These are phyloP conservation scores for Ophiosphaerella korrae DNA, from an alignment of 2,329 filamentous ascomycete genomes.

Conservation along the genomic window DNA sequence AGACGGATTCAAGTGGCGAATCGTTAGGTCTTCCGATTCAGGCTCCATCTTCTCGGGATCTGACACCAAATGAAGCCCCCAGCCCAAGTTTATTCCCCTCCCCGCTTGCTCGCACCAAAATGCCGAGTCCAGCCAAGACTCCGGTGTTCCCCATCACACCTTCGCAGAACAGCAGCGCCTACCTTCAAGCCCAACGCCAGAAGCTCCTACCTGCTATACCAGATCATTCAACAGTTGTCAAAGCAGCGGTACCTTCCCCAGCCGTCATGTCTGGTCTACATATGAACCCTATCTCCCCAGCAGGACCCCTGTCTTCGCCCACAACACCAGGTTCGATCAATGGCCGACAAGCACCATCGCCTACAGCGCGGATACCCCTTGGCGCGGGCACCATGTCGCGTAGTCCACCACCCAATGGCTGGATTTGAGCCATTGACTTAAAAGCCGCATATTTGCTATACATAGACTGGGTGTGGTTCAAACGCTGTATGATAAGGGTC, in stretches of 20 bases:
- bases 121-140: slow-evolving; percentile 26
- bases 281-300: slow-evolving; percentile 44
- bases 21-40: slow-evolving; percentile 41
- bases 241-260: slow-evolving; percentile 13
- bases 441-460: slow-evolving; percentile 3
- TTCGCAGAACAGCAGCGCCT: slow-evolving; percentile 33
- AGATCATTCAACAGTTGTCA: slow-evolving; percentile 8
- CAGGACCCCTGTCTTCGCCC: slow-evolving; percentile 19
- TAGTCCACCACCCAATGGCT: slow-evolving; percentile 40
- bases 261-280: slow-evolving; percentile 34
- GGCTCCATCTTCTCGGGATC: slow-evolving; percentile 21
- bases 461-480: slow-evolving; percentile 24
- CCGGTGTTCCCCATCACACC: slow-evolving; percentile 34
- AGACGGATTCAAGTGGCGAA: slow-evolving; percentile 32
- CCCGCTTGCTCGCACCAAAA: slow-evolving; percentile 15
- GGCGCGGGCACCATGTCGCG: slow-evolving; percentile 46
- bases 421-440: slow-evolving; percentile 31
- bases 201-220: slow-evolving; percentile 43
- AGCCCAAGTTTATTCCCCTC: slow-evolving; percentile 28
- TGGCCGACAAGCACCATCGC: slow-evolving; percentile 25
- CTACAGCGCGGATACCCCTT: slow-evolving; percentile 40
- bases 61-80: slow-evolving; percentile 18
- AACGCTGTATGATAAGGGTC: slow-evolving; percentile 27
- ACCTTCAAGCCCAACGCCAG: slow-evolving; percentile 41
- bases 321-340: slow-evolving; percentile 21